Evolutionary conservation across 208 protist genomes (phyloP).

Genomic region (Trichomonas gallinae): DNA sequence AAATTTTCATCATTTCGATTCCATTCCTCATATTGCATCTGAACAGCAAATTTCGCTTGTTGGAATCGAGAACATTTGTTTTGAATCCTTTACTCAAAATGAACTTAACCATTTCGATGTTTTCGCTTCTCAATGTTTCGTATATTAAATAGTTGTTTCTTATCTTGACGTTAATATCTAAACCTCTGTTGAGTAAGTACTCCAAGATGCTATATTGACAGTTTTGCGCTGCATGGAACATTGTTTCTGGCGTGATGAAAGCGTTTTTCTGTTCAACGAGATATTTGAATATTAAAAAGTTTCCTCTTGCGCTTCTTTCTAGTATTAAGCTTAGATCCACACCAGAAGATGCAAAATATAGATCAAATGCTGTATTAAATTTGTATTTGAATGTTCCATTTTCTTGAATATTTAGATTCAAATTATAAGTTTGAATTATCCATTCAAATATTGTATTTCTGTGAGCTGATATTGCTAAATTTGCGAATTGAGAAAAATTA

Average conservation of each 20-base stretch:
- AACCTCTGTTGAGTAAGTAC: neutral
- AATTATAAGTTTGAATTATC: neutral
- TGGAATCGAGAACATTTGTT: neutral
- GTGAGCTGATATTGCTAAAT: neutral
- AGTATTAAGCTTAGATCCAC: neutral
- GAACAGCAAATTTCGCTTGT: neutral
- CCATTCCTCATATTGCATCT: neutral
- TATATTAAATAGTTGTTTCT: neutral
- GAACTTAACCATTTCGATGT: neutral
- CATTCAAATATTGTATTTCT: neutral
- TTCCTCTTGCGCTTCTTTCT: neutral
- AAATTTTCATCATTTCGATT: neutral
- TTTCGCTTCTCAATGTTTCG: neutral
- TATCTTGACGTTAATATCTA: neutral
- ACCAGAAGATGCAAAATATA: neutral
- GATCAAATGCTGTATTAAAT: neutral
- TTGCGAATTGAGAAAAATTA: neutral
- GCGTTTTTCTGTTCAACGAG: neutral
- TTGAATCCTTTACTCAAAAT: neutral
- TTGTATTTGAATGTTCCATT: neutral
- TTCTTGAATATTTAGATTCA: neutral
- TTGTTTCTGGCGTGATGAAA: neutral
- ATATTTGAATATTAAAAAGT: neutral
- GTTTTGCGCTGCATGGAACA: neutral
- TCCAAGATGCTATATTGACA: neutral